Evolutionary conservation across 768 basidiomycete species (phyloP), one percentile per base, ranked within the genome.

Genomic region (Mycena venus): DNA sequence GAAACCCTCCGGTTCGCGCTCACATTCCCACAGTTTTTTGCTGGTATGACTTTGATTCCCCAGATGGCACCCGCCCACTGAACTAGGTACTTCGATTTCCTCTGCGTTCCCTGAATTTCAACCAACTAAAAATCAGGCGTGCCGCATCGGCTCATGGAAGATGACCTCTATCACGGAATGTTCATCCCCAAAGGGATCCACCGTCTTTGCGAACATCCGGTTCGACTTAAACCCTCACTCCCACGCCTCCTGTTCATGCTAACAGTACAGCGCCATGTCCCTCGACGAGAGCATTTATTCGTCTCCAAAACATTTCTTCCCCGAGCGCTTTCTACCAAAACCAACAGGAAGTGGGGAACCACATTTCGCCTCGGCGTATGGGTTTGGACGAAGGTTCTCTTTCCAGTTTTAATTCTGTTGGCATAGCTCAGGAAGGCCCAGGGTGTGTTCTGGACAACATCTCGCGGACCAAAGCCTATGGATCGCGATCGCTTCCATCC

Each of bases 91-190:
- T 40, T 19, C n/a, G 21, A 29, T 25, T 53, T 25, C 38, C 31
- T 58, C 32, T 32, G 29, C 25, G 56, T 32, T 58, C 29, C 29
- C n/a, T 58, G 36, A 64, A 55, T 53, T 25, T n/a, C n/a, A n/a
- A 67, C 51, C 55, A 32, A 17, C 7, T 38, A 51, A 34, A 44
- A 65, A 38, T 62, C 42, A 81, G 44, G 82, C 25, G 32, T 83
- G 9, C 83, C 82, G n/a, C 85, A 84, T 73, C 61, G 71, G 15
- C 72, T 79, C 10, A 77, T 38, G 36, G 14, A 38, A 14, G 36
- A 38, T 14, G 36, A 95, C 94, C 69, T 81, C 10, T 86, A 86
- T 68, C 64, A 78, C 7, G 85, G 85, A 8, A 82, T 84, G 70
- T 68, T 79, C 74, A 86, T 87, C 36, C 85, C 84, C 7, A n/a